phyloP scores from a whole-genome alignment of 2,329 filamentous ascomycete genomes.

The Aspergillus alliaceus region DNA sequence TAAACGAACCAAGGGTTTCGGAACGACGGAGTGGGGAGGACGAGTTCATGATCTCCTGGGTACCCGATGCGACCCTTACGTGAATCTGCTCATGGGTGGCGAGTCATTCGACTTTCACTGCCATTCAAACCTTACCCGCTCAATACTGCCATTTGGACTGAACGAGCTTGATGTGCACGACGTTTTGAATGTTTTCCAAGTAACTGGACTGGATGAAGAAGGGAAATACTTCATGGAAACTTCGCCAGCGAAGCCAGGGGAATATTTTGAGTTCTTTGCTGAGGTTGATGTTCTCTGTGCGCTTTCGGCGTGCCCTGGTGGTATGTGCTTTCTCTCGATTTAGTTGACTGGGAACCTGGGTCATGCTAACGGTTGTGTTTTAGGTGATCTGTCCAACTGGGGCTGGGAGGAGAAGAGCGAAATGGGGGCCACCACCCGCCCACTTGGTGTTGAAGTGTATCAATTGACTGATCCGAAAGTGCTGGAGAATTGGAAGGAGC shows the following conservation, averaged over 20 bases:
- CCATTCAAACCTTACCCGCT: slow-evolving; percentile 76
- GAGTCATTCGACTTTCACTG: slow-evolving; percentile 77
- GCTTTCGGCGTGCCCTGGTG: slow-evolving; percentile 72
- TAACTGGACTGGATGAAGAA: slow-evolving; percentile 71
- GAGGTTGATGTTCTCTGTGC: slow-evolving; percentile 73
- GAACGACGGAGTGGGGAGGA: slow-evolving; percentile 56
- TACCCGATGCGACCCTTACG: slow-evolving; percentile 82
- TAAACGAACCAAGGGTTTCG: slow-evolving; percentile 35
- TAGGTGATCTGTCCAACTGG: slow-evolving; percentile 74
- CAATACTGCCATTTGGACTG: slow-evolving; percentile 67
- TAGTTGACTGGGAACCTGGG: not conserved
- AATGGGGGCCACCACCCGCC: slow-evolving; percentile 69
- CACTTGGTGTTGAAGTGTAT: slow-evolving; percentile 73
- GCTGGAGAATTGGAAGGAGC: slow-evolving; percentile 63
- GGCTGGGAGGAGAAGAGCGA: slow-evolving; percentile 65
- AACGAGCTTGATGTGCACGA: slow-evolving; percentile 77
- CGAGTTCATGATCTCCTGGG: slow-evolving; percentile 76
- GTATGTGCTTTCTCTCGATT: slow-evolving; percentile 20
- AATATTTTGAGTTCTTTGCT: slow-evolving; percentile 73
- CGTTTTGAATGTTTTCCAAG: slow-evolving; percentile 83
- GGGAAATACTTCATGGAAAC: slow-evolving; percentile 73
- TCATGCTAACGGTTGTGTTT: slow-evolving; percentile 14
- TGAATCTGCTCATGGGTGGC: slow-evolving; percentile 71
- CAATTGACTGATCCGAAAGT: slow-evolving; percentile 56
- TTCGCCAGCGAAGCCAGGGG: slow-evolving; percentile 46